Evolutionary conservation across 495 filamentous ascomycete genomes (phyloP).

Genomic region (Hypoxylon trugodes): DNA sequence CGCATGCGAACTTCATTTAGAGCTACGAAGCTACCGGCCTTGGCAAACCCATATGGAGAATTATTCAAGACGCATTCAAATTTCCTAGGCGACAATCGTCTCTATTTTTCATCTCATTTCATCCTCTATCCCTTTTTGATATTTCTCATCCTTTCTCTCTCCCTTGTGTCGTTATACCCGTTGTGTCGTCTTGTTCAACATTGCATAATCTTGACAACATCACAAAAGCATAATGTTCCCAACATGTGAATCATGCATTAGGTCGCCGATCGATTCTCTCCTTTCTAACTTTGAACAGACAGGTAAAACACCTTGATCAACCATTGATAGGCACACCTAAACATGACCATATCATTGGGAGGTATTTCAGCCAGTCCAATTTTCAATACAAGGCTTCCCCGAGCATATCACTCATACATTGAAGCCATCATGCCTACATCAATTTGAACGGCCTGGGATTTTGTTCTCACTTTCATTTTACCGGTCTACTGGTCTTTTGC

Average conservation of each 20-base stretch:
- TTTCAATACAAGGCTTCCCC: not conserved
- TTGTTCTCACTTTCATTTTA: too few relatives aligned
- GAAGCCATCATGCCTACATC: not conserved
- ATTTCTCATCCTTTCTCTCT: not conserved
- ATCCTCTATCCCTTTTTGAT: not conserved
- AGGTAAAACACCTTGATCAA: not conserved
- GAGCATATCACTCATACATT: not conserved
- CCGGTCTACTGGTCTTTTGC: too few relatives aligned
- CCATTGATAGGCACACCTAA: not conserved
- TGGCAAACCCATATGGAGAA: constrained; percentile 31
- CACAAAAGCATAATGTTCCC: constrained; percentile 9
- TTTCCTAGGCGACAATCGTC: constrained; percentile 9
- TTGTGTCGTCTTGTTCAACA: not conserved
- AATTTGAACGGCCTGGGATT: too few relatives aligned
- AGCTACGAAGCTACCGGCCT: constrained; percentile 25
- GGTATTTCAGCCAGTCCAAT: constrained; percentile 13
- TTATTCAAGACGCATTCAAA: constrained; percentile 21
- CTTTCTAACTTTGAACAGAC: constrained; percentile 6
- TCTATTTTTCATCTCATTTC: constrained; percentile 12
- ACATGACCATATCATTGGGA: constrained; percentile 8
- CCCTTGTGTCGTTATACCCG: not conserved
- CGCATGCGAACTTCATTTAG: constrained; percentile 31
- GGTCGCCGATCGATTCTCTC: not conserved
- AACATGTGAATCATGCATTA: not conserved
- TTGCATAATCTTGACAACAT: constrained; percentile 25